These are phyloP conservation scores for Phialemoniopsis sp. DNA, from an alignment of 2,329 filamentous ascomycete species.

Conservation along the genomic window DNA sequence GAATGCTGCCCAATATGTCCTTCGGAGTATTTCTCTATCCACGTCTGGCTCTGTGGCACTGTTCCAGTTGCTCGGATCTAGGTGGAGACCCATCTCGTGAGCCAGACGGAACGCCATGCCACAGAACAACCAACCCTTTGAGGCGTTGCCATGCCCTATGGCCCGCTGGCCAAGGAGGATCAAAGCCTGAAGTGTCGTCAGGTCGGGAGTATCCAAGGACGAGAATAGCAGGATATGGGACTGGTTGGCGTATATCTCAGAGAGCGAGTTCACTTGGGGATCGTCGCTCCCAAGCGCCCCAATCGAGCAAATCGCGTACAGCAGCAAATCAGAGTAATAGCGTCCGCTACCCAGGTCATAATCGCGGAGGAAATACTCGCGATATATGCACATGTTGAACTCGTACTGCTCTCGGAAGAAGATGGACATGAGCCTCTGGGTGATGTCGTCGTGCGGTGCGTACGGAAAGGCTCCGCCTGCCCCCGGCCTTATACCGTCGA, in stretches of 20 bases:
- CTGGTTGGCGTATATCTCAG: constrained; percentile 37
- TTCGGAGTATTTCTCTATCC: constrained; percentile 40
- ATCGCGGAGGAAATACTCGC: constrained; percentile 45
- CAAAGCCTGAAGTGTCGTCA: constrained; percentile 27
- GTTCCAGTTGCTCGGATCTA: constrained; percentile 46
- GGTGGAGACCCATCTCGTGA: constrained; percentile 47
- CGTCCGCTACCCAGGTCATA: constrained; percentile 39
- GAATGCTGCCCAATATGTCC: constrained; percentile 48
- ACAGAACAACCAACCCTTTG: constrained; percentile 48
- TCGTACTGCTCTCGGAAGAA: constrained; percentile 45
- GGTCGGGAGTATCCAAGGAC: constrained; percentile 38
- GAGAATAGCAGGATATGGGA: constrained; percentile 38
- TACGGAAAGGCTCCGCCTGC: no score
- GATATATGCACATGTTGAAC: constrained; percentile 45
- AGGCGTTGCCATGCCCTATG: constrained; percentile 40
- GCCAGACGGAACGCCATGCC: constrained; percentile 47
- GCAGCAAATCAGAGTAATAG: constrained; percentile 44
- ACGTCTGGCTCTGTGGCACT: constrained; percentile 29
- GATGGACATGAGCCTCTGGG: constrained; percentile 37
- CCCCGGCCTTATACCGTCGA: no score
- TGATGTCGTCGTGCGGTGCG: constrained; percentile 37
- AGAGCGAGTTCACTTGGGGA: constrained; percentile 23
- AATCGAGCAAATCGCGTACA: constrained; percentile 44
- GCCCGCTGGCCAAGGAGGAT: constrained; percentile 20
- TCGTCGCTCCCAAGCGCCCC: constrained; percentile 41